A percentile compares a stretch with the other conserved stretches of the same genome.
Evolutionary conservation across 768 basidiomycete species (phyloP).

Genomic region (Russula vinacea): DNA sequence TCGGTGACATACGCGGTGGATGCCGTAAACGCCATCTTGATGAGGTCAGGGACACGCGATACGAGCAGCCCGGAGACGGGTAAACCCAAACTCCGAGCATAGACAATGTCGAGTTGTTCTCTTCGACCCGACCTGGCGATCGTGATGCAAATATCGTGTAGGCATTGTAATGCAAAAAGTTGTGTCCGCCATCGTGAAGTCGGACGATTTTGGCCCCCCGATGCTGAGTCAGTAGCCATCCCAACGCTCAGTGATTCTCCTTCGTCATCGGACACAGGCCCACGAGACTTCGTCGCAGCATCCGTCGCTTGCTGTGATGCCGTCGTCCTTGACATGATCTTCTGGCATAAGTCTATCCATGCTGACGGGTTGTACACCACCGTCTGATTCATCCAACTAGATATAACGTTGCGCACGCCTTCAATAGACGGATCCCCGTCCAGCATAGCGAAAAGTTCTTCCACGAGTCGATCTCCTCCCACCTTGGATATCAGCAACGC

Average conservation of each 20-base stretch:
- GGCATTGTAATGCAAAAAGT: constrained; percentile 86
- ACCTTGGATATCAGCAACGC: constrained; percentile 87
- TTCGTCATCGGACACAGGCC: constrained; percentile 75
- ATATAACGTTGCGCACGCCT: constrained; percentile 89
- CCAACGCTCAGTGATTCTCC: constrained; percentile 82
- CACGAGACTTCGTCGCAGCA: constrained; percentile 50
- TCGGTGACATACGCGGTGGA: constrained; percentile 96
- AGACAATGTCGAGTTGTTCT: constrained; percentile 80
- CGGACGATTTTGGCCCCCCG: constrained; percentile 41
- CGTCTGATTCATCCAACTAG: constrained; percentile 93
- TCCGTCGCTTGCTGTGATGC: constrained; percentile 74
- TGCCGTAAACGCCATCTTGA: constrained; percentile 97
- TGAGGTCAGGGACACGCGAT: constrained; percentile 85
- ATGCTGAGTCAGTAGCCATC: constrained; percentile 43
- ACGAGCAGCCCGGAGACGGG: constrained; percentile 65
- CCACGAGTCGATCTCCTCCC: constrained; percentile 90
- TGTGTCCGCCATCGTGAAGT: constrained; percentile 96
- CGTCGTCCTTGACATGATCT: constrained; percentile 94
- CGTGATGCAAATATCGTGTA: constrained; percentile 83
- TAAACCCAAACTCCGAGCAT: constrained; percentile 61
- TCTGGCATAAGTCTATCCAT: constrained; percentile 97
- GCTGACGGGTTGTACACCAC: constrained; percentile 90
- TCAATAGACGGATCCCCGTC: constrained; percentile 93
- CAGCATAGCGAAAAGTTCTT: constrained; percentile 91
- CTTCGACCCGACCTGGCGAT: constrained; percentile 67